phyloP scores from a whole-genome alignment of 2,329 filamentous ascomycete genomes.

The Colletotrichum echinochloae region DNA sequence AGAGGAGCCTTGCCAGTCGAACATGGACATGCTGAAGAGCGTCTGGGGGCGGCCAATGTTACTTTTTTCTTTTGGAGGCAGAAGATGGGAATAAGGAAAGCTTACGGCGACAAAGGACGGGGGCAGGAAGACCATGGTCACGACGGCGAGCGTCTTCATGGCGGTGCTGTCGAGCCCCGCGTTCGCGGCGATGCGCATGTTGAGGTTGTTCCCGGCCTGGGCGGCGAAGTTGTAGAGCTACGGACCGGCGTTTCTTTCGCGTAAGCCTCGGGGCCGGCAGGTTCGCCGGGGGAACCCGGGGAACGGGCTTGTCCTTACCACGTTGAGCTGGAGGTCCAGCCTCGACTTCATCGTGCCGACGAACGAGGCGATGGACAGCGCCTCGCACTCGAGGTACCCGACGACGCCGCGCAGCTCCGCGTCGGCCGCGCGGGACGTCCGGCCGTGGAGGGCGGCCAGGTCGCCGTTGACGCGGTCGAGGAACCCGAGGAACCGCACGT shows the following conservation, averaged over 20 bases:
- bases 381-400: background rate
- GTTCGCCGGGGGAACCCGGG: no score
- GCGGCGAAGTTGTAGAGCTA: constrained; percentile 8
- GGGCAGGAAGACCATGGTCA: constrained; percentile 9
- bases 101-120: constrained; percentile 3
- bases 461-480: background rate
- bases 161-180: constrained; percentile 4
- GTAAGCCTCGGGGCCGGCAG: no score
- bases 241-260: no score
- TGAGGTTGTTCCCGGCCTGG: background rate
- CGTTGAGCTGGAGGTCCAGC: background rate
- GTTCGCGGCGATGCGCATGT: background rate
- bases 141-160: constrained; percentile 8
- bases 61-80: background rate
- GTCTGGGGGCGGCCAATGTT: background rate
- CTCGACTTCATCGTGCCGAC: background rate
- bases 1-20: background rate
- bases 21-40: constrained; percentile 11
- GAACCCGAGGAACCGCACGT: background rate
- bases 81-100: rapidly evolving
- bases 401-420: background rate
- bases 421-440: background rate
- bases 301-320: background rate
- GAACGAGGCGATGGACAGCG: background rate
- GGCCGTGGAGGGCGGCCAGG: background rate